These are phyloP conservation scores for Thelonectria rubi DNA, from an alignment of 2,329 filamentous ascomycete genomes.

Conservation along the genomic window DNA sequence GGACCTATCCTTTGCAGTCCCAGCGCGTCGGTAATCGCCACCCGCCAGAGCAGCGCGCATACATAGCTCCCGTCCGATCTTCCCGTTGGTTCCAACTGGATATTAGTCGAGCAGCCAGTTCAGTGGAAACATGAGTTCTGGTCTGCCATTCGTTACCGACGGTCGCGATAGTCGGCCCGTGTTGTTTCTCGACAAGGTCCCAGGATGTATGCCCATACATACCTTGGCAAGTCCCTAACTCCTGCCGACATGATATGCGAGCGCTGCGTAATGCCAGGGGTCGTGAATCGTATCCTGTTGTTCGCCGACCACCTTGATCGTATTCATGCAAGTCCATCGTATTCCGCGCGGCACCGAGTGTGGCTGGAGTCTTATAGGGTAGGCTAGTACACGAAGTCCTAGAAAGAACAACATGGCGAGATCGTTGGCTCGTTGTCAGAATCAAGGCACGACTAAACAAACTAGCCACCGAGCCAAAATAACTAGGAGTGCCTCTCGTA, in stretches of 20 bases:
- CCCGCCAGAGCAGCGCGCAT: not conserved
- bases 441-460: not conserved
- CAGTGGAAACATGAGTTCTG: not conserved
- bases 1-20: slow-evolving; percentile 11
- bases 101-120: not conserved
- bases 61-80: slow-evolving; percentile 16
- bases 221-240: not conserved
- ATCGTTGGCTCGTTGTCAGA: not conserved
- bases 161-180: not conserved
- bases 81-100: not conserved
- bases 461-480: not conserved
- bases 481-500: not conserved
- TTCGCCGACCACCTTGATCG: not conserved
- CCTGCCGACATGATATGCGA: not conserved
- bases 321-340: not conserved
- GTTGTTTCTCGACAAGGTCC: not conserved
- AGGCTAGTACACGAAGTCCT: not conserved
- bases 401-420: not conserved
- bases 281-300: not conserved
- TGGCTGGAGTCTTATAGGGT: not conserved
- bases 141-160: not conserved
- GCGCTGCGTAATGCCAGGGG: not conserved
- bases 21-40: slow-evolving; percentile 17
- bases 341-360: not conserved
- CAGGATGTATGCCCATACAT: not conserved